Evolutionary conservation across 164 flowering plant genomes (phyloP), one percentile per base, ranked within the genome.

Genomic region (Santalum album): DNA sequence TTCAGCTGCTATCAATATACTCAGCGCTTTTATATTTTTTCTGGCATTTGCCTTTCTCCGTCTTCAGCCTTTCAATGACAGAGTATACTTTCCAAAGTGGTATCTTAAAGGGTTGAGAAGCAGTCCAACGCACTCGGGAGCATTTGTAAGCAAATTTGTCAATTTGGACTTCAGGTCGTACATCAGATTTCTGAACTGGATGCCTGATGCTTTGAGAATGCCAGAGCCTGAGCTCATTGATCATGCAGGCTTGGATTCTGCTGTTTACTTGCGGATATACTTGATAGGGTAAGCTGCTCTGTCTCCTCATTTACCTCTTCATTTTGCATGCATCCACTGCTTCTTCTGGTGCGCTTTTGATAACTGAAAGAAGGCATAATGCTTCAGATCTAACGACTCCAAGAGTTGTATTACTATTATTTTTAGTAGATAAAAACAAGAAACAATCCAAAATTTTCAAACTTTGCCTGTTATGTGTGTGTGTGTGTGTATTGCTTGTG

Each of bases 231-330:
- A 83, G 74, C 81, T 83, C 24, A 77, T 83, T 55, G 82, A 79
- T 1, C 90, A 83, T 61, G 90, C 90, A 1, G 90, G 90, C n/a
- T 62, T 83, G 72, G 90, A 83, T 65, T 83, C 90, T 29, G 86
- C 74, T n/a, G 84, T 77, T 44, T 81, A 83, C 65, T 69, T 83
- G 69, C 64, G 87, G 43, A 83, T 83, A 52, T 83, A 83, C 69
- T 68, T 81, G 77, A 55, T 77, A 20, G 90, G 90, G 89, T 83
- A 68, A 29, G 72, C 26, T 19, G 29, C 49, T 3, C 6, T 3
- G 9, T 29, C 34, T 29, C 4, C 34, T 29, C 4, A 9, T 29
- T 3, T 29, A 29, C 9, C 34, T 29, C 9, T 29, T 29, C 4
- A 29, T 29, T 29, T 29, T 29, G 34, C 34, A 3, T 6, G 35